Percentiles rank a stretch among this genome's conserved stretches.
Evolutionary conservation across 1,284 basidiomycete genomes (phyloP).

Genomic region (Tausonia pullulans): DNA sequence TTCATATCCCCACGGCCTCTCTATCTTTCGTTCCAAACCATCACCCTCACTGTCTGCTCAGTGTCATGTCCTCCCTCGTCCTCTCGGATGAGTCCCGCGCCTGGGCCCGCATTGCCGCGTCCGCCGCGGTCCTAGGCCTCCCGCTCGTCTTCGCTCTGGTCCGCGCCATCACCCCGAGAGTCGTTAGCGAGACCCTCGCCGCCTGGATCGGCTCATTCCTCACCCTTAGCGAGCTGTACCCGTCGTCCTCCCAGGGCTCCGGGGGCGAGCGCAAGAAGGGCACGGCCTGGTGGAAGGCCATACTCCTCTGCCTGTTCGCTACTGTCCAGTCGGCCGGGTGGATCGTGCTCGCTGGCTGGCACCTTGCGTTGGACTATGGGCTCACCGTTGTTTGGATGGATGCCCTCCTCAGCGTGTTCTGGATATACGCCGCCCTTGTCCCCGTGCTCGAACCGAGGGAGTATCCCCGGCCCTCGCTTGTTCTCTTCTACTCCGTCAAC

Average conservation of each 20-base stretch:
- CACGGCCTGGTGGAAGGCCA: neutral
- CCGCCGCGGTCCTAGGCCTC: too few species aligned
- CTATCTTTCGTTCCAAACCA: too few species aligned
- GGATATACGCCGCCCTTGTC: slow-evolving; percentile 1
- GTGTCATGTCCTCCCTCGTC: too few species aligned
- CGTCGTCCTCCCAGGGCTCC: neutral
- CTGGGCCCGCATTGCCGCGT: too few species aligned
- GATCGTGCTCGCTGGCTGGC: neutral
- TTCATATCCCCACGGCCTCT: too few species aligned
- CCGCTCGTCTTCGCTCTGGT: too few species aligned
- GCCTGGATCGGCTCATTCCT: neutral
- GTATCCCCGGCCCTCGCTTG: slow-evolving; percentile 1
- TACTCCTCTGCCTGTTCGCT: neutral
- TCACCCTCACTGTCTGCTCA: too few species aligned
- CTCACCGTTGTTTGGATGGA: neutral
- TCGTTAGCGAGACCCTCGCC: too few species aligned
- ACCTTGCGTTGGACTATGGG: neutral
- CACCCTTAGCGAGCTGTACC: slow-evolving; percentile 8
- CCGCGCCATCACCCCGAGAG: too few species aligned
- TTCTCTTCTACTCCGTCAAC: slow-evolving; percentile 5
- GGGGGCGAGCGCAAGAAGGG: neutral
- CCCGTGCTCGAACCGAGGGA: neutral
- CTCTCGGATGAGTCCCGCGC: too few species aligned
- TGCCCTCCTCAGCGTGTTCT: neutral
- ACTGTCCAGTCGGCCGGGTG: neutral